Base-by-base conservation (phyloP, 148 eudicot genomes). In the Amaranthus cruentus region DNA sequence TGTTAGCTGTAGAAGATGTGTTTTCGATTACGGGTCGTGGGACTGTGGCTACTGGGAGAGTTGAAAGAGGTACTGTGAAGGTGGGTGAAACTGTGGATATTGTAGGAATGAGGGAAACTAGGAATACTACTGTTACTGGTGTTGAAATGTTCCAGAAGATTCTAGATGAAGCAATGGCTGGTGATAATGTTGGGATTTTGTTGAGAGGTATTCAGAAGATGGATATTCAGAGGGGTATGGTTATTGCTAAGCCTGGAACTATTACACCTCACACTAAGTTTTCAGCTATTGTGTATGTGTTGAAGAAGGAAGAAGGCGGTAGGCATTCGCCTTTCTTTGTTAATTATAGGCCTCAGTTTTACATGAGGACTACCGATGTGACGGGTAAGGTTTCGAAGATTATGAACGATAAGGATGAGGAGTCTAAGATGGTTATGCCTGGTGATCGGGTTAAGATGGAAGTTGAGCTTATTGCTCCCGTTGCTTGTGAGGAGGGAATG, bases 381-480 rank as follows among this genome's bases (percentile, higher is more conserved):
- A 95, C 97, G 0, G 99, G 99, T 63, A 87, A 75, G 75, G 97
- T 91, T 59, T 73, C 84, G 0, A 65, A 82, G 80, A 87, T 91
- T 68, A 91, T 87, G 97, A 90, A 88, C 13, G 97, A 95, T 70
- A 88, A 95, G 80, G 97, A 89, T 65, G 99, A 92, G 73, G 99
- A 91, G 83, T 87, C 96, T 4, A 95, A 95, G 89, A 95, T 95
- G 99, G 99, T 95, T 70, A 92, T 95, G 99, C 99, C 99, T 0
- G 97, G 99, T 72, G 99, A 95, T 49, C 83, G 97, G n/a, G 97
- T 95, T 68, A 95, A 91, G 92, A 88, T 95, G 90, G 88, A 85
- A 62, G 99, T 95, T 0, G 94, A 90, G 87, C 92, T 95, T 62
- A 90, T 90, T 65, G 81, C 81, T 78, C 97, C 97, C 0, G 88